Base-by-base conservation (phyloP, 352 stramenopile genomes). In the Elongisporangium prolatum region DNA sequence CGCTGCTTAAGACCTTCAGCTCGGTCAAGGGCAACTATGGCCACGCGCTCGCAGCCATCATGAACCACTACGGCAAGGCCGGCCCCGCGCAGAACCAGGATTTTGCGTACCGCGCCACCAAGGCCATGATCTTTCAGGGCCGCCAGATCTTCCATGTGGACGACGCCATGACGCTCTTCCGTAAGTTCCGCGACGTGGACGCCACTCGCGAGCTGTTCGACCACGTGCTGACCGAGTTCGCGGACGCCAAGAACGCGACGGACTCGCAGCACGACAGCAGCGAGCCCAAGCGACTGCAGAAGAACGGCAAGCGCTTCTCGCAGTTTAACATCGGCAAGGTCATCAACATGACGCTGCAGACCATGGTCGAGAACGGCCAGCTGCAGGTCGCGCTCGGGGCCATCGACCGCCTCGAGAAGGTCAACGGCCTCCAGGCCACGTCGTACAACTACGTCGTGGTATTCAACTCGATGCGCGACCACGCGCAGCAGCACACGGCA, bases 1-100 rank as follows among this genome's bases (percentile, higher is more conserved):
- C 60, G 37, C 40, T 91, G 16, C 22, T 91, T 18, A 77, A 84
- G 50, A 74, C 74, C 13, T 88, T 88, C 53, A 71, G 64, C 18
- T 52, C 72, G 38, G 48, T 76, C 21, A 64, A 65, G 25, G 65
- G 66, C n/a, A 77, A 78, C 16, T 76, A 85, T 48, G 64, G 64
- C 11, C 75, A 68, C 53, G 76, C 75, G 34, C 50, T 88, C 50
- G 68, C 57, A 49, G 71, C 85, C 60, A 71, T 85, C 24, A 62
- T 85, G 28, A 60, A 18, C 20, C 69, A 82, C 47, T 91, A 81
- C 58, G 50, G 72, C 16, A 74, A 76, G 48, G 48, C 68, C 18
- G 69, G 63, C 20, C 66, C 60, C 37, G 67, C 68, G 18, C 49
- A 56, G 37, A 69, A 77, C 25, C 71, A 72, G n/a, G 63, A 78